phyloP scores from a whole-genome alignment of 495 filamentous ascomycete species.

The Talaromyces adpressus region DNA sequence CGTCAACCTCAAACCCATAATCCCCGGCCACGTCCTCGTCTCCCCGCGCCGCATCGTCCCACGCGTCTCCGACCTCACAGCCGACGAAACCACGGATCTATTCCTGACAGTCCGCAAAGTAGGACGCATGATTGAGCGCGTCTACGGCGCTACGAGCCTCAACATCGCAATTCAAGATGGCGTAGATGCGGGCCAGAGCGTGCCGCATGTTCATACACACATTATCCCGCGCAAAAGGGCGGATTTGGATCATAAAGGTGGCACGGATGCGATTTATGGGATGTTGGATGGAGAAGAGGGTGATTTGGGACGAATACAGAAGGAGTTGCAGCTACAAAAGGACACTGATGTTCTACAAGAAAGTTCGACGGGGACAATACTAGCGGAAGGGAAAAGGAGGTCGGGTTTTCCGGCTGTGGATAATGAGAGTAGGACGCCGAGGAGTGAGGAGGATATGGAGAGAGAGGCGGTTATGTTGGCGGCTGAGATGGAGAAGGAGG shows the following conservation, averaged over 20 bases:
- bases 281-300: slow-evolving; percentile 80
- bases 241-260: slow-evolving; percentile 47
- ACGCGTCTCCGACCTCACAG: slow-evolving; percentile 68
- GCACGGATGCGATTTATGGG: slow-evolving; percentile 64
- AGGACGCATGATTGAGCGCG: slow-evolving; percentile 65
- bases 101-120: slow-evolving; percentile 79
- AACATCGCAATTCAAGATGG: slow-evolving; percentile 96
- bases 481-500: slow-evolving; percentile 41
- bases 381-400: slow-evolving; percentile 15
- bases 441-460: slow-evolving; percentile 70
- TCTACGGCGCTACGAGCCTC: slow-evolving; percentile 61
- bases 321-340: slow-evolving; percentile 11
- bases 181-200: slow-evolving; percentile 76
- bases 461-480: slow-evolving; percentile 65
- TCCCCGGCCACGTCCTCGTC: slow-evolving; percentile 90
- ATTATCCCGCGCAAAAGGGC: slow-evolving; percentile 69
- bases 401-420: slow-evolving; percentile 51
- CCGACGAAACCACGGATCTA: slow-evolving; percentile 71
- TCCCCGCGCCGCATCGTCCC: slow-evolving; percentile 50
- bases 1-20: slow-evolving; percentile 89
- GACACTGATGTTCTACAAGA: background rate
- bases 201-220: slow-evolving; percentile 89
- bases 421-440: slow-evolving; percentile 60
- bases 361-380: background rate
- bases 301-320: slow-evolving; percentile 59